phyloP scores from a whole-genome alignment of 1,284 basidiomycete species.

The Tilletia setariae region DNA sequence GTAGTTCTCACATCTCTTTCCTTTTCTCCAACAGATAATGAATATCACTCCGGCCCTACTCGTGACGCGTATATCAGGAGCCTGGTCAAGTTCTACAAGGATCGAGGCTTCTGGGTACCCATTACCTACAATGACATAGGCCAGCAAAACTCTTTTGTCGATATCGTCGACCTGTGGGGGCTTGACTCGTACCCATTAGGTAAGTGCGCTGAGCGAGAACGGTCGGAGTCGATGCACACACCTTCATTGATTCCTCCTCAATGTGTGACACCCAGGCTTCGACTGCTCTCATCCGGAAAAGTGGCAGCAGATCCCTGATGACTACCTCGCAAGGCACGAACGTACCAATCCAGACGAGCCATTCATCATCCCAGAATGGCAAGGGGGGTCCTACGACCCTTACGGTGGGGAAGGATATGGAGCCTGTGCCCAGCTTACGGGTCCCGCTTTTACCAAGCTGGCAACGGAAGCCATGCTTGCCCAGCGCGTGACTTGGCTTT shows the following conservation, averaged over 20 bases:
- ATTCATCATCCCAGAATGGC: constrained; percentile 66
- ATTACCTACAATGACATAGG: constrained; percentile 36
- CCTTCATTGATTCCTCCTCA: no score
- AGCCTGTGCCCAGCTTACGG: constrained; percentile 30
- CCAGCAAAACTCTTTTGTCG: constrained; percentile 35
- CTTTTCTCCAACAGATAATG: constrained; percentile 31
- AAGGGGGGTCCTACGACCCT: constrained; percentile 50
- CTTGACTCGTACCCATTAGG: constrained; percentile 62
- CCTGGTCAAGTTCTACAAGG: constrained; percentile 29
- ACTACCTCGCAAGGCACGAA: constrained; percentile 33
- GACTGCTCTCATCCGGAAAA: constrained; percentile 67
- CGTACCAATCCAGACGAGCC: constrained; percentile 62
- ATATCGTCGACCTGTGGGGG: constrained; percentile 61
- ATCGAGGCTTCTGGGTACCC: constrained; percentile 31
- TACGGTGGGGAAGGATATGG: constrained; percentile 34
- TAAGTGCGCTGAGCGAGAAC: no score
- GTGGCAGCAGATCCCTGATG: constrained; percentile 58
- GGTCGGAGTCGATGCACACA: no score
- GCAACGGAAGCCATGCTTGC: constrained; percentile 29
- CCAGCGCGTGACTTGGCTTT: constrained; percentile 32
- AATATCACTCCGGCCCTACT: constrained; percentile 44
- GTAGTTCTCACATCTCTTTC: not conserved
- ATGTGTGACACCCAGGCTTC: constrained; percentile 57
- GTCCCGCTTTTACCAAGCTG: constrained; percentile 30
- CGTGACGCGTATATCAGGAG: constrained; percentile 44